These are phyloP conservation scores for Claviceps lovelessii DNA, from an alignment of 2,329 filamentous ascomycete species.

Conservation along the genomic window DNA sequence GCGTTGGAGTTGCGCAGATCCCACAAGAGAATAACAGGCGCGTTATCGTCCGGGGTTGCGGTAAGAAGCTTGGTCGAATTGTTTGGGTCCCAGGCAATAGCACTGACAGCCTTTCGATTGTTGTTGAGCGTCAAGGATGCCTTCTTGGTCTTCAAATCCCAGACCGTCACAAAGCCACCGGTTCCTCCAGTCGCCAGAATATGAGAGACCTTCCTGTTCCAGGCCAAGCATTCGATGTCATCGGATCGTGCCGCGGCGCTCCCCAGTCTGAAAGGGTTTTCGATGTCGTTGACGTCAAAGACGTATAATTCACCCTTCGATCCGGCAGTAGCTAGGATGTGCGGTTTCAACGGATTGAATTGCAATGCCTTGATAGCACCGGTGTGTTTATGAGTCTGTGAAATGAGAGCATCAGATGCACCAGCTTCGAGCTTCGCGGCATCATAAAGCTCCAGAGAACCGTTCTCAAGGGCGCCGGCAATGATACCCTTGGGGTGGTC, in stretches of 20 bases:
- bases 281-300: conserved; percentile 82
- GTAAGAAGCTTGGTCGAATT: conserved; percentile 90
- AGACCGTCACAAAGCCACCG: conserved; percentile 91
- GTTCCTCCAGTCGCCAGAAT: conserved; percentile 89
- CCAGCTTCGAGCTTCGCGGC: conserved; percentile 52
- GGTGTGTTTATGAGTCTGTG: conserved; percentile 76
- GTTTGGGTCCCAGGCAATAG: conserved; percentile 94
- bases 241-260: conserved; percentile 79
- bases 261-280: conserved; percentile 76
- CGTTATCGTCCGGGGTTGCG: conserved; percentile 75
- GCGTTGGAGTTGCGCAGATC: conserved; percentile 92
- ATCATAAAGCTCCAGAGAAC: conserved; percentile 86
- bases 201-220: conserved; percentile 96
- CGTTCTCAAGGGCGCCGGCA: conserved; percentile 88
- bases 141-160: conserved; percentile 97
- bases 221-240: conserved; percentile 90
- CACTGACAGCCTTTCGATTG: conserved; percentile 83
- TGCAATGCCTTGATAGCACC: conserved; percentile 89
- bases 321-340: conserved; percentile 83
- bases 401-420: conserved; percentile 61
- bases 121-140: conserved; percentile 93
- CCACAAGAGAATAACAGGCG: conserved; percentile 83
- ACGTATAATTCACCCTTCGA: conserved; percentile 93
- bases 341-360: conserved; percentile 86
- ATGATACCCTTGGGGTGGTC: conserved; percentile 76